Conservation (phyloP, 352 stramenopile species). For the Blastocystis sp. region DNA sequence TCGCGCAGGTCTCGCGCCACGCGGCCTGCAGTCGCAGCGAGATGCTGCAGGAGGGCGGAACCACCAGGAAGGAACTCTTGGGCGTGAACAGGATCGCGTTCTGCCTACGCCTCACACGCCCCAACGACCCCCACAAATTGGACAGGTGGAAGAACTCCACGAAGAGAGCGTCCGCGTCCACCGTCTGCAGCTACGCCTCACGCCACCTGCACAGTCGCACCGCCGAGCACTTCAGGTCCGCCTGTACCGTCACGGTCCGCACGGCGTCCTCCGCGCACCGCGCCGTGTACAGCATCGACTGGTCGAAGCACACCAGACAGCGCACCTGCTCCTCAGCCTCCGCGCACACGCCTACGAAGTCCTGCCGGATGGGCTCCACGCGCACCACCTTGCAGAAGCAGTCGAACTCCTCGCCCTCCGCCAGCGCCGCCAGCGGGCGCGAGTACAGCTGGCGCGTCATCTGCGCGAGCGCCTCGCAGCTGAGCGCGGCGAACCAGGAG, state of each 20-base stretch:
- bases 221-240: not conserved
- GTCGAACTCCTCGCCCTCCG: conserved; percentile 26
- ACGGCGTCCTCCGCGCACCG: not conserved
- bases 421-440: not conserved
- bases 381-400: conserved; percentile 28
- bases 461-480: not conserved
- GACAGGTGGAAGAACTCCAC: conserved; percentile 46
- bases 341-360: not conserved
- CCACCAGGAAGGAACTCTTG: conserved; percentile 34
- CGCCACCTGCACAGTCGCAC: not conserved
- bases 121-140: not conserved
- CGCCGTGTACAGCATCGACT: conserved; percentile 13
- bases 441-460: conserved; percentile 22
- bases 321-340: conserved; percentile 1
- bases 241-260: not conserved
- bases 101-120: not conserved
- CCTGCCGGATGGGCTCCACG: conserved; percentile 6
- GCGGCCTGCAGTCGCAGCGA: not conserved
- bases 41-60: not conserved
- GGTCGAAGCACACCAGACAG: conserved; percentile 28
- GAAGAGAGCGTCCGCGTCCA: not conserved
- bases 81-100: conserved; percentile 6
- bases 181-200: not conserved
- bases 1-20: not conserved
- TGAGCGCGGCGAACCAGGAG: conserved; percentile 25